Percentiles rank a stretch among this genome's conserved stretches.
Evolutionary conservation across 352 stramenopile genomes (phyloP).

Genomic region (Pythium vanterpoolii): DNA sequence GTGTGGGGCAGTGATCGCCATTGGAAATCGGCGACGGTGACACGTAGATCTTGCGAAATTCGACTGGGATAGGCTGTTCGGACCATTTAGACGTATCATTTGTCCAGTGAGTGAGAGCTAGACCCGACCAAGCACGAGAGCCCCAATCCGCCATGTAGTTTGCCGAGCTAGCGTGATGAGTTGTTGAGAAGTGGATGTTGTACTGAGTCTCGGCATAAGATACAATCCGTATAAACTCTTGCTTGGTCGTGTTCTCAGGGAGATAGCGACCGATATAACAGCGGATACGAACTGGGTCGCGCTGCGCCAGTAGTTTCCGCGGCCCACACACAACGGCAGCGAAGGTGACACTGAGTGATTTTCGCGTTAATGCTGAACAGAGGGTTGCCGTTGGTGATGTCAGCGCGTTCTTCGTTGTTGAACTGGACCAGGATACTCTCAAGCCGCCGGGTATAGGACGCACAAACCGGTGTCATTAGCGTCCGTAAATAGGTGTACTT

Average conservation of each 20-base stretch:
- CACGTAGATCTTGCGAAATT: background rate
- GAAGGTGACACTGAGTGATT: slow-evolving; percentile 14
- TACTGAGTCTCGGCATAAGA: background rate
- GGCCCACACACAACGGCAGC: slow-evolving; percentile 14
- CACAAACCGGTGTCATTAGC: slow-evolving; percentile 17
- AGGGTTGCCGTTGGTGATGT: background rate
- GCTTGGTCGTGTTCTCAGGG: background rate
- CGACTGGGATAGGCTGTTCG: background rate
- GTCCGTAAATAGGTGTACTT: slow-evolving; percentile 24
- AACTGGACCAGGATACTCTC: slow-evolving; percentile 16
- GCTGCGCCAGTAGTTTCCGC: background rate
- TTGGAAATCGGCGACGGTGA: background rate
- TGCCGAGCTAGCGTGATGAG: background rate
- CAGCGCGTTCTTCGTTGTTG: background rate
- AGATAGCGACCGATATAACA: background rate
- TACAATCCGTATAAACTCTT: background rate
- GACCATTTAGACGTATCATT: background rate
- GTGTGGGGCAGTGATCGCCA: background rate
- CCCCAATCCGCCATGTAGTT: too few species aligned
- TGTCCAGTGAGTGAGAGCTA: background rate
- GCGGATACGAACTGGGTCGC: background rate
- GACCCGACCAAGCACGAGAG: background rate
- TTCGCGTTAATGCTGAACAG: slow-evolving; percentile 19
- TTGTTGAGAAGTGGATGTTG: background rate
- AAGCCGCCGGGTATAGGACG: slow-evolving; percentile 1